phyloP scores from a whole-genome alignment of 2,329 filamentous ascomycete genomes.

The Eurotiales sp. region DNA sequence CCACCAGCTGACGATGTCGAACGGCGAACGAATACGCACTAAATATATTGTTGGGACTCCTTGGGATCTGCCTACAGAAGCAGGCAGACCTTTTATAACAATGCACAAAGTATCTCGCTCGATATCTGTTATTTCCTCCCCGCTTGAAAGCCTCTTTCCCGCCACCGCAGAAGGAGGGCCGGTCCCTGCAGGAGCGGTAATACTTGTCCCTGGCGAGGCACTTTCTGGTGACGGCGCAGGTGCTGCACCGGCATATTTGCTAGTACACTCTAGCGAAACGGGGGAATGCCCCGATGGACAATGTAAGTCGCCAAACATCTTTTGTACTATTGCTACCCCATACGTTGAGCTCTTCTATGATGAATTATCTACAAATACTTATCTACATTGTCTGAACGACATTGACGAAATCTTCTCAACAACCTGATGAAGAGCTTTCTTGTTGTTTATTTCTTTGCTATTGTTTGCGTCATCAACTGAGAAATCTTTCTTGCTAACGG shows the following conservation, averaged over 20 bases:
- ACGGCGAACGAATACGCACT: slow-evolving; percentile 35
- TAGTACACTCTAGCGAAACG: slow-evolving; percentile 82
- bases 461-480: not conserved
- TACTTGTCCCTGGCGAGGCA: slow-evolving; percentile 35
- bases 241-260: slow-evolving; percentile 53
- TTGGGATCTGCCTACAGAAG: slow-evolving; percentile 33
- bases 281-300: slow-evolving; percentile 86
- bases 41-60: slow-evolving; percentile 34
- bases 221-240: slow-evolving; percentile 23
- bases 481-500: slow-evolving; percentile 30
- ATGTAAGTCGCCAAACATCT: slow-evolving; percentile 63
- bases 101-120: slow-evolving; percentile 52
- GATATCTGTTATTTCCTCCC: slow-evolving; percentile 66
- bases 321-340: slow-evolving; percentile 15
- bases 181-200: slow-evolving; percentile 62
- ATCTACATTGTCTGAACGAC: slow-evolving; percentile 99
- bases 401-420: slow-evolving; percentile 76
- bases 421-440: slow-evolving; percentile 66
- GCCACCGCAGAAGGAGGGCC: slow-evolving; percentile 70
- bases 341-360: slow-evolving; percentile 58
- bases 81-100: slow-evolving; percentile 13
- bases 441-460: slow-evolving; percentile 16
- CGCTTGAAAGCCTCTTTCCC: slow-evolving; percentile 65
- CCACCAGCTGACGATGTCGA: slow-evolving; percentile 30
- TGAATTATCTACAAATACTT: slow-evolving; percentile 85